Evolutionary conservation across 371 early-diverging fungal species (phyloP), one percentile per base, ranked within the genome.

Genomic region (Synchytrium microbalum): DNA sequence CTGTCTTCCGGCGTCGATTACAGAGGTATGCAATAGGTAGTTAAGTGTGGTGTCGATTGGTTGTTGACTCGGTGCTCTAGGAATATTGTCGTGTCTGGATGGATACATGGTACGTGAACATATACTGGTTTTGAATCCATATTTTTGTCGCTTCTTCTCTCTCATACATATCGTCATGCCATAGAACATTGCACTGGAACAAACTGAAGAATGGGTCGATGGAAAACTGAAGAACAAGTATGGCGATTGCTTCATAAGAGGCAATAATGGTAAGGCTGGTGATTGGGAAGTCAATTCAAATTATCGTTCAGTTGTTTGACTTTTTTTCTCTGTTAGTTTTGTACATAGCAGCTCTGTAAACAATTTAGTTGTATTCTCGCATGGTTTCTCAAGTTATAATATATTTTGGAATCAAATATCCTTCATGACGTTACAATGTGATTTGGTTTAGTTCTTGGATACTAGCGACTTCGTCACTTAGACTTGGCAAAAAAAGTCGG

Each of bases 171-270:
- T n/a, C n/a, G n/a, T n/a, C 62, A 3, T 3, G 25, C n/a, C 13
- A 19, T 27, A 73, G 97, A 96, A 97, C 75, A 94, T 97, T 74
- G 96, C 95, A 2, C 69, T 97, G 72, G 95, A 95, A 76, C 88
- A 94, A 68, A 95, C 95, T 1, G 89, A 95, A 71, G 98, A 97
- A 73, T 95, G 87, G 64, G 93, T 94, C 24, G 88, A 93, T 71
- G 96, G 96, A 13, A 79, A 86, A 63, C 73, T 91, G 54, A 93
- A 89, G 70, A 92, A 94, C 77, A 84, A 80, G 59, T 97, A 93
- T 71, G 96, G 96, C 25, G 96, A 96, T 69, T 90, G 92, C 1
- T 96, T 97, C 70, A 91, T 97, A 72, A 88, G 98, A 29, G 98
- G 98, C 67, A 97, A 97, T 74, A 96, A 96, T 74, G 98, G 93